These are phyloP conservation scores for Aspergillus sp. DNA, from an alignment of 2,329 filamentous ascomycete genomes.

Conservation along the genomic window DNA sequence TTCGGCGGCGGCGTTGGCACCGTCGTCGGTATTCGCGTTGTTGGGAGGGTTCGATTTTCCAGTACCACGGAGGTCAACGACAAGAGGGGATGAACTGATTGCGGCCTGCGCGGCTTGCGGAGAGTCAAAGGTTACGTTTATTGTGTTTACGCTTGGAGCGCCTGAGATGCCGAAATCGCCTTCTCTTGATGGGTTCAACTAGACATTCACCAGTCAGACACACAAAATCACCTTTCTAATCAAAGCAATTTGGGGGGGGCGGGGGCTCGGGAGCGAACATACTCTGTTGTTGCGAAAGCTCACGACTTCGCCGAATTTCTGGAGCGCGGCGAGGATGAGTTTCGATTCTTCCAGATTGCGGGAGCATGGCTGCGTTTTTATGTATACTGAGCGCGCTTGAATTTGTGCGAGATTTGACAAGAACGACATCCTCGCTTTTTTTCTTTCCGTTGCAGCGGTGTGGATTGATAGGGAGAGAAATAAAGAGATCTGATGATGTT, in stretches of 20 bases:
- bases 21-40: background rate
- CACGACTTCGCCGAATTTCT: constrained; percentile 43
- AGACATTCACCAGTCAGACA: background rate
- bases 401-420: constrained; percentile 16
- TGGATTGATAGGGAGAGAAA: too few species aligned
- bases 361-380: constrained; percentile 29
- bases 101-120: constrained; percentile 34
- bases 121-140: constrained; percentile 38
- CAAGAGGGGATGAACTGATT: constrained; percentile 30
- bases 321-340: constrained; percentile 35
- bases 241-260: too few species aligned
- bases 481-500: too few species aligned
- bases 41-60: background rate
- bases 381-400: constrained; percentile 26
- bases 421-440: constrained; percentile 7
- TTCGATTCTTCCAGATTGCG: constrained; percentile 34
- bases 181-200: background rate
- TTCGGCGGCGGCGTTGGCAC: background rate
- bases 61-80: background rate
- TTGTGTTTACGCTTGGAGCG: constrained; percentile 16
- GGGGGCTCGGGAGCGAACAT: background rate
- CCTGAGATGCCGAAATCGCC: too few species aligned
- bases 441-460: background rate
- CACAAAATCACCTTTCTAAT: too few species aligned
- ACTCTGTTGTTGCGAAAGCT: constrained; percentile 34